Evolutionary conservation across 768 basidiomycete species (phyloP).

Genomic region (Hydnum rufescens): DNA sequence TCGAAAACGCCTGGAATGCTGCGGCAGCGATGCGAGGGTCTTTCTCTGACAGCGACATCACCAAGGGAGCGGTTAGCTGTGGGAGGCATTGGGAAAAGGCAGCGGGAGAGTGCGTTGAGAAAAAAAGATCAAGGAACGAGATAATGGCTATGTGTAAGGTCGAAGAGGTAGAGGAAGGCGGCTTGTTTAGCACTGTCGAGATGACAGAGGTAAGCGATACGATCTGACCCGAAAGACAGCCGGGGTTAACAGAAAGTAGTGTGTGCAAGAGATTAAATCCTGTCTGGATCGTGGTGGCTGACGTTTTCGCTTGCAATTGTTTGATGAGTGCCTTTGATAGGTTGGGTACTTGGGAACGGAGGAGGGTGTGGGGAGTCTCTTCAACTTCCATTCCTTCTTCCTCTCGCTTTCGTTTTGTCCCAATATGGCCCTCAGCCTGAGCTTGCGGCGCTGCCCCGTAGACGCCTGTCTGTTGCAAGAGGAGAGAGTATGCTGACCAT

Average conservation of each 20-base stretch:
- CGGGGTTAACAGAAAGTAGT: conserved; percentile 62
- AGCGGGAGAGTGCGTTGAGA: conserved; percentile 44
- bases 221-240: conserved; percentile 56
- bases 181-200: conserved; percentile 41
- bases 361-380: conserved; percentile 50
- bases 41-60: conserved; percentile 56
- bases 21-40: conserved; percentile 81
- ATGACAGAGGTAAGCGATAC: conserved; percentile 41
- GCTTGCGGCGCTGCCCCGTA: conserved; percentile 47
- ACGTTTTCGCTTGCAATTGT: conserved; percentile 72
- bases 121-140: conserved; percentile 70
- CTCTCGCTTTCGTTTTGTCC: conserved; percentile 49
- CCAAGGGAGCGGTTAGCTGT: conserved; percentile 49
- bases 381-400: conserved; percentile 55
- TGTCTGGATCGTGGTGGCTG: conserved; percentile 60
- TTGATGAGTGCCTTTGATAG: conserved; percentile 66
- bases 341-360: conserved; percentile 55
- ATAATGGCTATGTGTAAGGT: conserved; percentile 67
- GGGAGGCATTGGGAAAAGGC: conserved; percentile 42
- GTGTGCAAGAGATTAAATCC: conserved; percentile 64
- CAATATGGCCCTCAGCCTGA: conserved; percentile 27
- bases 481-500: conserved; percentile 64
- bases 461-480: conserved; percentile 68
- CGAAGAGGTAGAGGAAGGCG: conserved; percentile 58
- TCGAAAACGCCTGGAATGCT: conserved; percentile 70